A percentile compares a stretch with the other conserved stretches of the same genome.
Conservation (phyloP, 2,329 filamentous ascomycete species). For the Alternaria gaisen region DNA sequence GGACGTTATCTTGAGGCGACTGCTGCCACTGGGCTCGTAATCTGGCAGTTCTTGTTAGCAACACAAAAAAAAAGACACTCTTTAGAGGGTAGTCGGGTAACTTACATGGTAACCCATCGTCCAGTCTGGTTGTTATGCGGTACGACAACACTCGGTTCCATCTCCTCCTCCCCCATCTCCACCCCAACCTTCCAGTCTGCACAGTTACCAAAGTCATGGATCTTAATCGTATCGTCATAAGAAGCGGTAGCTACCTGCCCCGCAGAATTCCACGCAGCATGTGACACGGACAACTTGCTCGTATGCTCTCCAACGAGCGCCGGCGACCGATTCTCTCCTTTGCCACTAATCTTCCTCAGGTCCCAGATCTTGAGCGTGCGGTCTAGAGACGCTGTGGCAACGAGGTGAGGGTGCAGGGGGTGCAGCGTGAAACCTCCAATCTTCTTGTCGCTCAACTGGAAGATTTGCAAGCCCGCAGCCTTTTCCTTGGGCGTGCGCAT, state of each 20-base stretch:
- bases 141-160: constrained; percentile 74
- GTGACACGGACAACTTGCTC: constrained; percentile 85
- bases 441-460: constrained; percentile 86
- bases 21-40: constrained; percentile 90
- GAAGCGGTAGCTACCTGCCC: constrained; percentile 91
- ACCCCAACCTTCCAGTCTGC: constrained; percentile 62
- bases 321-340: constrained; percentile 68
- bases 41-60: constrained; percentile 48
- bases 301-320: constrained; percentile 80
- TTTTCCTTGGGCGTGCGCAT: constrained; percentile 67
- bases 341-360: constrained; percentile 76
- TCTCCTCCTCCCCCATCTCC: constrained; percentile 67
- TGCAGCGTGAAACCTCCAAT: constrained; percentile 93
- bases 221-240: constrained; percentile 95
- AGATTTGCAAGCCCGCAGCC: constrained; percentile 65
- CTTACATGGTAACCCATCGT: constrained; percentile 85
- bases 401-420: constrained; percentile 79
- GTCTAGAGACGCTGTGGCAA: constrained; percentile 90
- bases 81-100: neutral
- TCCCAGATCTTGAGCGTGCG: constrained; percentile 94
- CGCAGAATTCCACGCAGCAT: constrained; percentile 86
- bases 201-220: constrained; percentile 75
- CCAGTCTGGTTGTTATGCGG: constrained; percentile 96
- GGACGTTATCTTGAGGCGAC: constrained; percentile 77
- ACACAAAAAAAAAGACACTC: neutral